Evolutionary conservation across 352 stramenopile species (phyloP).

Genomic region (Phytophthora syringae): DNA sequence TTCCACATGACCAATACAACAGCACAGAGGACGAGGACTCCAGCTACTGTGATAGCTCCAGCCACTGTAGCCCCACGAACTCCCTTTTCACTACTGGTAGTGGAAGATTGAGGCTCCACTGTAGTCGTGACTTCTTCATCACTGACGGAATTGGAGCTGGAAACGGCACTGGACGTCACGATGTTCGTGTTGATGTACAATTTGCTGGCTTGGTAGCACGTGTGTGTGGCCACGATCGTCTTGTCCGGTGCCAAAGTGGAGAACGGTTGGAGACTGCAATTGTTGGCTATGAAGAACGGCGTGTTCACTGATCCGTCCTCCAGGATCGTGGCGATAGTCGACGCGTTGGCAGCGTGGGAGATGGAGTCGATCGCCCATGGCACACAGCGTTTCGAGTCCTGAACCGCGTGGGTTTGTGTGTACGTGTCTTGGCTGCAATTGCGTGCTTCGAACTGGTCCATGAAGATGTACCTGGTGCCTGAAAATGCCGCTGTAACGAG

Average conservation of each 20-base stretch:
- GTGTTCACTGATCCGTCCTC: slow-evolving; percentile 27
- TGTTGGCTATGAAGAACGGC: slow-evolving; percentile 18
- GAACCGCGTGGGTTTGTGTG: slow-evolving; percentile 24
- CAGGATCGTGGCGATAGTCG: slow-evolving; percentile 28
- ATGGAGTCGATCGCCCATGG: slow-evolving; percentile 30
- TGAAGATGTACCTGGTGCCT: slow-evolving; percentile 27
- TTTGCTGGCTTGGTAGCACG: slow-evolving; percentile 28
- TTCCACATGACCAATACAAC: slow-evolving; percentile 28
- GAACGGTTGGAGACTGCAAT: slow-evolving; percentile 15
- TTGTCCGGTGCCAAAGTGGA: slow-evolving; percentile 5
- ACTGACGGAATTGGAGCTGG: neutral
- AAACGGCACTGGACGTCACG: neutral
- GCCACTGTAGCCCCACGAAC: slow-evolving; percentile 3
- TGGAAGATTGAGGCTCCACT: slow-evolving; percentile 10
- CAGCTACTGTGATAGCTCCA: slow-evolving; percentile 7
- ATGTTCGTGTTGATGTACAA: slow-evolving; percentile 31
- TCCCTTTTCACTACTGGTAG: neutral
- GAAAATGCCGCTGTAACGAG: slow-evolving; percentile 19
- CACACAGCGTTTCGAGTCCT: slow-evolving; percentile 27
- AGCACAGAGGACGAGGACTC: slow-evolving; percentile 11
- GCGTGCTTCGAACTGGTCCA: slow-evolving; percentile 26
- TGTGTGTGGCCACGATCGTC: slow-evolving; percentile 13
- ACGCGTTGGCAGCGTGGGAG: slow-evolving; percentile 10
- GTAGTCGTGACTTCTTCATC: neutral
- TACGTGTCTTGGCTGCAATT: slow-evolving; percentile 34